These are phyloP conservation scores for Tieghemiomyces parasiticus DNA, from an alignment of 192 early-diverging fungal species.

Conservation along the genomic window DNA sequence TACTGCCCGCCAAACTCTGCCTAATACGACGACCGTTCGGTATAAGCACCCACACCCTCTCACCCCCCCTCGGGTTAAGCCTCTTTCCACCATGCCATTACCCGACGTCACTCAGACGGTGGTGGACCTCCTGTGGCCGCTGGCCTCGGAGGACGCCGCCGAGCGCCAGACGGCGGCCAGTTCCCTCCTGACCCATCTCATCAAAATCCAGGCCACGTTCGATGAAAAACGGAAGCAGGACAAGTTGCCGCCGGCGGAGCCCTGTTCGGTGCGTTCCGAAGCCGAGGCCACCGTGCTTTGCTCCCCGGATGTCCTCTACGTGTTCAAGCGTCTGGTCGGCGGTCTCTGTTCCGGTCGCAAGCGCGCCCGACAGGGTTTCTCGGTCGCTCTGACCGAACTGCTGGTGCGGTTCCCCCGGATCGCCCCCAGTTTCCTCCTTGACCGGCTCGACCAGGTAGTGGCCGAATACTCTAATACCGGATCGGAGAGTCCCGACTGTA, in stretches of 20 bases:
- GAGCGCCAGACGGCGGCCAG: slow-evolving; percentile 49
- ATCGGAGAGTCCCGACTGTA: slow-evolving; percentile 78
- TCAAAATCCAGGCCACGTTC: slow-evolving; percentile 32
- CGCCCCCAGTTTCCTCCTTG: slow-evolving; percentile 46
- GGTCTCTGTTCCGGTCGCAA: slow-evolving; percentile 76
- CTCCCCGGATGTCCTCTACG: slow-evolving; percentile 74
- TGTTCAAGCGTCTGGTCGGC: slow-evolving; percentile 67
- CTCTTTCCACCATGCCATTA: neutral
- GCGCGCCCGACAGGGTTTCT: slow-evolving; percentile 89
- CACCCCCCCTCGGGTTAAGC: too few species aligned
- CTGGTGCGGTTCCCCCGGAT: slow-evolving; percentile 25
- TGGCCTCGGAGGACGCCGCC: slow-evolving; percentile 56
- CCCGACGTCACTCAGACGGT: neutral
- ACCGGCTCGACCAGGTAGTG: slow-evolving; percentile 51
- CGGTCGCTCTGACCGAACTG: slow-evolving; percentile 83
- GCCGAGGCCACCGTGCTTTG: slow-evolving; percentile 46
- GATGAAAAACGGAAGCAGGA: slow-evolving; percentile 14
- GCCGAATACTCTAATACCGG: slow-evolving; percentile 45
- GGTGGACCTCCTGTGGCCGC: slow-evolving; percentile 62
- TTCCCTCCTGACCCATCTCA: slow-evolving; percentile 39
- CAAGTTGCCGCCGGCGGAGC: slow-evolving; percentile 13
- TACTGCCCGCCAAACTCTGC: too few species aligned
- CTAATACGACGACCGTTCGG: too few species aligned
- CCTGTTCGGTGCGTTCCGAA: slow-evolving; percentile 21
- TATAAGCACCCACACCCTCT: too few species aligned